These are phyloP conservation scores for Oidiodendron maius DNA, from an alignment of 495 filamentous ascomycete species.

Conservation along the genomic window DNA sequence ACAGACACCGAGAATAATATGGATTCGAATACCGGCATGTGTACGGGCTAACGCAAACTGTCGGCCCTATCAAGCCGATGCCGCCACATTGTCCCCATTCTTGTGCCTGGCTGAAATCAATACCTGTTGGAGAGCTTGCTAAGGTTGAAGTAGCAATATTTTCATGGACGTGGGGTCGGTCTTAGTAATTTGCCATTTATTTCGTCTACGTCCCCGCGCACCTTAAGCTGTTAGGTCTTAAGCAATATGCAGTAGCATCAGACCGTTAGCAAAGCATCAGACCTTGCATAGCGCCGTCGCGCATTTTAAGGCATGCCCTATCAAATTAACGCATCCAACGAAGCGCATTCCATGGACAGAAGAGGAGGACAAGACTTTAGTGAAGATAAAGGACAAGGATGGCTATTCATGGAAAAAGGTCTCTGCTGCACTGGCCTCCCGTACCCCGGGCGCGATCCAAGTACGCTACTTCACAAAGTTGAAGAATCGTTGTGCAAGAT, in stretches of 20 bases:
- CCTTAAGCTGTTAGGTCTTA: neutral
- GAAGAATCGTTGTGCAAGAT: conserved; percentile 2
- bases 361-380: conserved; percentile 9
- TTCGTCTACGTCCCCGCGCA: neutral
- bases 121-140: no score
- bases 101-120: no score
- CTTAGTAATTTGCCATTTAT: no score
- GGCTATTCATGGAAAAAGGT: conserved; percentile 9
- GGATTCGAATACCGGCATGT: no score
- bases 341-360: conserved; percentile 7
- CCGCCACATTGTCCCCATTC: no score
- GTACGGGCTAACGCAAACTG: no score
- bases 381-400: conserved; percentile 12
- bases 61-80: no score
- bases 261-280: conserved; percentile 5
- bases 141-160: no score
- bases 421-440: conserved; percentile 7
- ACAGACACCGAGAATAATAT: no score
- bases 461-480: conserved; percentile 11
- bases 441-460: conserved; percentile 1
- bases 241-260: neutral
- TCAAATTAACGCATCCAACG: conserved; percentile 3
- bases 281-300: conserved; percentile 2
- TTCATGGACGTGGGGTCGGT: no score
- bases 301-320: conserved; percentile 7